A percentile compares a stretch with the other conserved stretches of the same genome.
Evolutionary conservation across 176 grass and related monocot genomes (phyloP).

Genomic region (Triticum dicoccoides): DNA sequence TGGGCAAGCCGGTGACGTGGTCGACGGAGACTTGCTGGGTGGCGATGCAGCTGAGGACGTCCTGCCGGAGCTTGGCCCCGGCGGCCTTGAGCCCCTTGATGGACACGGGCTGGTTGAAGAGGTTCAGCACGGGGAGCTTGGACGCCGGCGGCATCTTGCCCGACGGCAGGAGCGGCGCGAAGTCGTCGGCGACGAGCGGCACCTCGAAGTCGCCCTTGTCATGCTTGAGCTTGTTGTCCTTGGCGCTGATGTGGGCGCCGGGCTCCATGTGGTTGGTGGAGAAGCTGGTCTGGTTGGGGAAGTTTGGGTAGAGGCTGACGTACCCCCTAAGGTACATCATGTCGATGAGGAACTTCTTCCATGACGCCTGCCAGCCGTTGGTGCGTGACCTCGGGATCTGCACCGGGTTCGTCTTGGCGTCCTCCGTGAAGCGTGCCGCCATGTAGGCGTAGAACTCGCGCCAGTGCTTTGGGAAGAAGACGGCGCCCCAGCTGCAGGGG

Average conservation of each 20-base stretch:
- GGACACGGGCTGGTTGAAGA: conserved; percentile 93
- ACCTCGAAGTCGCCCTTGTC: conserved; percentile 77
- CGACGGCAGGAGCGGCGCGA: conserved; percentile 56
- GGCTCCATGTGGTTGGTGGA: conserved; percentile 99
- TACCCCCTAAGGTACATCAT: conserved; percentile 98
- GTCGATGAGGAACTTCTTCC: conserved; percentile 99
- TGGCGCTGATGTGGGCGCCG: conserved; percentile 91
- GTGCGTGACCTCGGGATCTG: conserved; percentile 89
- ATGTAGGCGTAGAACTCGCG: conserved; percentile 99
- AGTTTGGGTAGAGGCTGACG: conserved; percentile 85
- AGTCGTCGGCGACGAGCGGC: conserved; percentile 76
- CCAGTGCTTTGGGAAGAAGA: conserved; percentile 99
- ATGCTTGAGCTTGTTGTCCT: conserved; percentile 75
- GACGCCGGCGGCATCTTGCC: conserved; percentile 89
- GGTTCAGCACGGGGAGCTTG: conserved; percentile 80
- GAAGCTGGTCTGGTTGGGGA: conserved; percentile 91
- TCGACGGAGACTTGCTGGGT: conserved; percentile 58
- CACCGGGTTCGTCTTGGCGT: conserved; percentile 86
- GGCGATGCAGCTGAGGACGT: conserved; percentile 53
- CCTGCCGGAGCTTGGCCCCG: conserved; percentile 79
- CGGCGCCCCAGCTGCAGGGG: conserved; percentile 97
- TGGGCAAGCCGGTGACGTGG: conserved; percentile 68
- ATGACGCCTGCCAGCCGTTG: conserved; percentile 94
- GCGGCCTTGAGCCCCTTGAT: conserved; percentile 89
- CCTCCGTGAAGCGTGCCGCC: conserved; percentile 72